These are phyloP conservation scores for Penicillium odoratum DNA, from an alignment of 495 filamentous ascomycete genomes.

Conservation along the genomic window DNA sequence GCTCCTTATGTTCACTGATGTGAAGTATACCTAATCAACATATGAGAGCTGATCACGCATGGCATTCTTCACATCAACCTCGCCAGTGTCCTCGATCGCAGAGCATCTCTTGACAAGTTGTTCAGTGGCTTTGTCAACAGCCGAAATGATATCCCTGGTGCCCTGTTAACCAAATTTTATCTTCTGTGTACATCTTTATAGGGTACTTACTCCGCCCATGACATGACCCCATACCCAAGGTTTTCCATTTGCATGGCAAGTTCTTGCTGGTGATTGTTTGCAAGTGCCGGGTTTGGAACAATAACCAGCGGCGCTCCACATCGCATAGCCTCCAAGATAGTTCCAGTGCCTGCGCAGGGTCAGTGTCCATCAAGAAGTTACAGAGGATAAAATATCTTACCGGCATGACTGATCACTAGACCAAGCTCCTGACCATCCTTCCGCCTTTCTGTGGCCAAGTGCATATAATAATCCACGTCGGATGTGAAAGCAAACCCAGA, in stretches of 20 bases:
- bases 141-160: not conserved
- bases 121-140: not conserved
- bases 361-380: not conserved
- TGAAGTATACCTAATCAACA: slow-evolving; percentile 2
- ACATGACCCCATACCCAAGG: slow-evolving; percentile 69
- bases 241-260: slow-evolving; percentile 70
- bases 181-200: not conserved
- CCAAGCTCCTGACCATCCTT: slow-evolving; percentile 41
- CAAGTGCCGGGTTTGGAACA: slow-evolving; percentile 78
- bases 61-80: not conserved
- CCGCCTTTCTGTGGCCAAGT: slow-evolving; percentile 39
- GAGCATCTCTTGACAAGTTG: not conserved
- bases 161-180: not conserved
- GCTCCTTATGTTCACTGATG: not conserved
- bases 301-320: slow-evolving; percentile 69
- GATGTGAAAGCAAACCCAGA: slow-evolving; percentile 65
- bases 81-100: not conserved
- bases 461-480: slow-evolving; percentile 59
- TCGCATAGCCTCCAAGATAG: slow-evolving; percentile 80
- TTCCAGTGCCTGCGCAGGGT: slow-evolving; percentile 68
- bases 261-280: slow-evolving; percentile 92
- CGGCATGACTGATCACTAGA: slow-evolving; percentile 86
- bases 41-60: slow-evolving; percentile 1
- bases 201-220: slow-evolving; percentile 57
- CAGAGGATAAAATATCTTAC: slow-evolving; percentile 42